phyloP scores from a whole-genome alignment of 495 filamentous ascomycete genomes.

The Sordaria brevicollis region DNA sequence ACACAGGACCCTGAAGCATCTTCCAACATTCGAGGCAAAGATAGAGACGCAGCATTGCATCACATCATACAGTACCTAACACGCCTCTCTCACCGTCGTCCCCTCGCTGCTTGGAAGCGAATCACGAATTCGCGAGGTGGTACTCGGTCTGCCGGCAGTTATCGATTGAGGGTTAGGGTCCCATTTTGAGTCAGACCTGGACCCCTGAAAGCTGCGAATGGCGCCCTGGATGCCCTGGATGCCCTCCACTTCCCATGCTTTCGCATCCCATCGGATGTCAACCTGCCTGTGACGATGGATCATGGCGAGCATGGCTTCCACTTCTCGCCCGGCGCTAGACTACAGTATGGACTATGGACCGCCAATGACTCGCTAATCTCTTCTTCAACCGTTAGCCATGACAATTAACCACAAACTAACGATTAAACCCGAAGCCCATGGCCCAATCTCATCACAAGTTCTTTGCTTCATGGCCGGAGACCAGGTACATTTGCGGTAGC shows the following conservation, averaged over 20 bases:
- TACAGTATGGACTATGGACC: too few species aligned
- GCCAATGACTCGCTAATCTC: not conserved
- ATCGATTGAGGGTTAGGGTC: not conserved
- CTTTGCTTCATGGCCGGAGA: not conserved
- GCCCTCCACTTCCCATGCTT: not conserved
- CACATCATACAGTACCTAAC: too few species aligned
- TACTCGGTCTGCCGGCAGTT: not conserved
- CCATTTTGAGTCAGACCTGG: not conserved
- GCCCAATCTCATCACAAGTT: not conserved
- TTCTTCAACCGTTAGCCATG: not conserved
- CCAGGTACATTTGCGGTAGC: not conserved
- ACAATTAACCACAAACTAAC: not conserved
- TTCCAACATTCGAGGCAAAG: too few species aligned
- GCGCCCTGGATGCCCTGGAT: not conserved
- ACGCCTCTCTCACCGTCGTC: too few species aligned
- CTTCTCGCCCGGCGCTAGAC: not conserved
- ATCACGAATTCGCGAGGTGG: not conserved
- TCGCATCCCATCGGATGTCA: not conserved
- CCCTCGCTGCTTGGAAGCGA: not conserved
- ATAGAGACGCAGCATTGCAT: not conserved
- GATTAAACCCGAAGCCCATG: not conserved
- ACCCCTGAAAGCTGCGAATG: not conserved
- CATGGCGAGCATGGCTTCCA: not conserved
- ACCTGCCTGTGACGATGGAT: too few species aligned
- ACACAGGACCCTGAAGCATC: not conserved